Evolutionary conservation across 1,139 yeast genomes (phyloP), one percentile per base, ranked within the genome.

Genomic region (Kurtzmaniella quercitrusa): DNA sequence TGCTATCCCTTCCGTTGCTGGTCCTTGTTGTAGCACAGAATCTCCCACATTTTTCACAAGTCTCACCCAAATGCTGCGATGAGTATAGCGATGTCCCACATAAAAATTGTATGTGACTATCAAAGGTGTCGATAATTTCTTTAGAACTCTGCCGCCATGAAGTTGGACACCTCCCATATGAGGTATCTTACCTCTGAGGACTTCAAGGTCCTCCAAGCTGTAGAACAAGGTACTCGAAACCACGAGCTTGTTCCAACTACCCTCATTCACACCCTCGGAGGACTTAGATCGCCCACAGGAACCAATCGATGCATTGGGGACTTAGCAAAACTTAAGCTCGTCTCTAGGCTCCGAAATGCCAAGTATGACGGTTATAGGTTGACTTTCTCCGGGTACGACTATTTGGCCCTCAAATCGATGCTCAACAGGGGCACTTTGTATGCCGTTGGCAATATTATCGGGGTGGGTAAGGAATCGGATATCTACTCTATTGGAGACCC

Each of bases 381-480:
- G 54, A 85, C 96, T 1, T 91, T 86, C 59, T 80, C 79, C 41
- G 99, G 99, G 4, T 87, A 82, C 61, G 99, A 93, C 63, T 93
- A 87, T 58, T 73, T 94, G 51, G 98, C 98, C 0, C 71, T 93
- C 51, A 88, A 85, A 60, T 77, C 95, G 4, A 79, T 93, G 81
- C 66, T 81, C 53, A 86, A 84, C 56, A 75, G 91, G 52, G 81
- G 83, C 41, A 74, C 89, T 0, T 62, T 93, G 9, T 82, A 83
- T 55, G 85, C 94, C 2, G 79, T 93, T 11, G 98, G 96, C 15
- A 76, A 84, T 38, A 88, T 86, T 19, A 90, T 93, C 55, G 98
- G 98, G 46, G 96, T 94, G 42, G 98, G 98, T 57, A 93, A 93
- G 61, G 98, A 93, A 62, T 89, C 97, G 3, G 98, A 93, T 66